These are phyloP conservation scores for Exophiala bonariae DNA, from an alignment of 2,329 filamentous ascomycete species.

Conservation along the genomic window DNA sequence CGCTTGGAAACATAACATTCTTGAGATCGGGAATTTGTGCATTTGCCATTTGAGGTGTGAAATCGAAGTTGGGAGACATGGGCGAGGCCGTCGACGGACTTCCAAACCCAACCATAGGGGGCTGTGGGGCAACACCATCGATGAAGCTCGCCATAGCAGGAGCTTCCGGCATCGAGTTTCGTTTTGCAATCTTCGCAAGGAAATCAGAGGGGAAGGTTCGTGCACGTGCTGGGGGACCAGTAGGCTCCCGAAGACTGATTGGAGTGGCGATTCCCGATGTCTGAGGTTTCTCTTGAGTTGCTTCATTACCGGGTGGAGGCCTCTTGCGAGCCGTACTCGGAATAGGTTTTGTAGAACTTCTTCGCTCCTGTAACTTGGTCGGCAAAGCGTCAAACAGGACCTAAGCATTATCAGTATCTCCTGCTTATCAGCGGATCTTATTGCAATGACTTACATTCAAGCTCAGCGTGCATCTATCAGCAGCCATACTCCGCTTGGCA, in stretches of 20 bases:
- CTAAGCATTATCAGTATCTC: slow-evolving; percentile 44
- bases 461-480: slow-evolving; percentile 78
- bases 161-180: slow-evolving; percentile 26
- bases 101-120: slow-evolving; percentile 26
- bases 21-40: slow-evolving; percentile 46
- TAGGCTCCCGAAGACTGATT: slow-evolving; percentile 9
- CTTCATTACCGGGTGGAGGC: slow-evolving; percentile 33
- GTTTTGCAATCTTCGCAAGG: slow-evolving; percentile 22
- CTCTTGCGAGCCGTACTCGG: slow-evolving; percentile 50
- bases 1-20: slow-evolving; percentile 52
- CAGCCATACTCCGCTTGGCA: slow-evolving; percentile 81
- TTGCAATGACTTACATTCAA: slow-evolving; percentile 65
- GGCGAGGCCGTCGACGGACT: slow-evolving; percentile 26
- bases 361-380: slow-evolving; percentile 62
- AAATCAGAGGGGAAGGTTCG: slow-evolving; percentile 25
- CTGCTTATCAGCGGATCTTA: not conserved
- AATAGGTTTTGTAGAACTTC: slow-evolving; percentile 42
- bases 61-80: slow-evolving; percentile 28
- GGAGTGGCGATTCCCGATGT: slow-evolving; percentile 9
- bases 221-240: slow-evolving; percentile 17
- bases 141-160: slow-evolving; percentile 29
- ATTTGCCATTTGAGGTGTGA: slow-evolving; percentile 21
- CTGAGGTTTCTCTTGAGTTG: slow-evolving; percentile 8
- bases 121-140: slow-evolving; percentile 9
- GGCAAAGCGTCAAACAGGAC: slow-evolving; percentile 82